phyloP scores from a whole-genome alignment of 306 rosid genomes.

The Malus domestica region DNA sequence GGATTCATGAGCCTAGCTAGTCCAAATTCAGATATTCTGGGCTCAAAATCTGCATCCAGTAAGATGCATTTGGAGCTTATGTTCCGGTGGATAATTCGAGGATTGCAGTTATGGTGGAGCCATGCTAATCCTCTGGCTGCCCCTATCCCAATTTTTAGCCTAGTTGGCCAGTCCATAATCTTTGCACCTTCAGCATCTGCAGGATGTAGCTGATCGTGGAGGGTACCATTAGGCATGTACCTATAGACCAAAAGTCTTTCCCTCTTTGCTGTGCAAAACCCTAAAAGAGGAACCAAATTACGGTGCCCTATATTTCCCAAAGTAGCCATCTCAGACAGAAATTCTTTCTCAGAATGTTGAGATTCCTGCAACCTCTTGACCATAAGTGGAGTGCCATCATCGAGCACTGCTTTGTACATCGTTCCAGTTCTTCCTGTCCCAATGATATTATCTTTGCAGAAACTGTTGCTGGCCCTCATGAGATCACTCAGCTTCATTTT shows the following conservation, averaged over 20 bases:
- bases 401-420: conserved; percentile 66
- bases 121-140: conserved; percentile 95
- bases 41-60: conserved; percentile 67
- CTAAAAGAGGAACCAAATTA: conserved; percentile 84
- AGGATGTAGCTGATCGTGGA: conserved; percentile 65
- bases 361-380: conserved; percentile 91
- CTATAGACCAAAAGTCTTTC: conserved; percentile 82
- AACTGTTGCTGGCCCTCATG: conserved; percentile 86
- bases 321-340: conserved; percentile 75
- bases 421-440: conserved; percentile 89
- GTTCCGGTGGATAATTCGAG: conserved; percentile 88
- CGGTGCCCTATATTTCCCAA: conserved; percentile 63
- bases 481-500: conserved; percentile 91
- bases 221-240: conserved; percentile 72
- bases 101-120: conserved; percentile 96
- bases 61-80: conserved; percentile 90
- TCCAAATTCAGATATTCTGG: conserved; percentile 88
- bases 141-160: conserved; percentile 83
- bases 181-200: conserved; percentile 28
- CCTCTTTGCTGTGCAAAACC: conserved; percentile 75
- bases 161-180: conserved; percentile 58
- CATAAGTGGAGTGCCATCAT: conserved; percentile 68
- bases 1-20: conserved; percentile 96
- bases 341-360: conserved; percentile 76
- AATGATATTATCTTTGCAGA: conserved; percentile 59